Evolutionary conservation across 2,329 filamentous ascomycete genomes (phyloP).

Genomic region (Rachicladosporium sp.): DNA sequence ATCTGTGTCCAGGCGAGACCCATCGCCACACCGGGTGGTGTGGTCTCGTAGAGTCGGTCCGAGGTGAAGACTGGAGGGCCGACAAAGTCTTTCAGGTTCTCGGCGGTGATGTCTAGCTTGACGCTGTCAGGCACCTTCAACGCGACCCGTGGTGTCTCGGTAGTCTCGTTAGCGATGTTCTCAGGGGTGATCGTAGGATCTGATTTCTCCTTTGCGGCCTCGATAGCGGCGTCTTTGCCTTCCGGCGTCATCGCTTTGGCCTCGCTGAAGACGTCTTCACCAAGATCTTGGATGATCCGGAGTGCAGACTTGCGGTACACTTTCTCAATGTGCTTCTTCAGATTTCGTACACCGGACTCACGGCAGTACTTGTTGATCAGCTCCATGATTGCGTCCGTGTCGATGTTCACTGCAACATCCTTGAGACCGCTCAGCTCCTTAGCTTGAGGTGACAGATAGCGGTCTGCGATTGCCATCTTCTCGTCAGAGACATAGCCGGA

Average conservation of each 20-base stretch:
- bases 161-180: conserved; percentile 46
- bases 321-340: conserved; percentile 99
- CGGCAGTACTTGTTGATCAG: conserved; percentile 98
- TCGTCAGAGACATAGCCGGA: conserved; percentile 96
- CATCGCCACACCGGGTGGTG: conserved; percentile 91
- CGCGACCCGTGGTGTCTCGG: conserved; percentile 57
- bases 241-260: conserved; percentile 73
- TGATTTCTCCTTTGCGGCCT: conserved; percentile 52
- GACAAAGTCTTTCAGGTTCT: conserved; percentile 92
- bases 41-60: conserved; percentile 86
- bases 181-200: conserved; percentile 51
- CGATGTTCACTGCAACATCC: conserved; percentile 77
- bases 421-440: conserved; percentile 87
- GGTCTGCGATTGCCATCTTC: conserved; percentile 96
- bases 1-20: conserved; percentile 96
- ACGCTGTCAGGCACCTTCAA: conserved; percentile 78
- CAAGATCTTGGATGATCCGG: conserved; percentile 91
- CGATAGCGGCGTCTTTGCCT: conserved; percentile 64
- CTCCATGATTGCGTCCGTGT: conserved; percentile 80
- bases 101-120: conserved; percentile 73
- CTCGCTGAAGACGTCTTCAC: conserved; percentile 71
- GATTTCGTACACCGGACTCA: conserved; percentile 89
- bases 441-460: conserved; percentile 84
- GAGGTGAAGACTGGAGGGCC: conserved; percentile 92
- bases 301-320: conserved; percentile 94